Conservation (phyloP, 208 protist genomes). For the Angomonas desouzai region DNA sequence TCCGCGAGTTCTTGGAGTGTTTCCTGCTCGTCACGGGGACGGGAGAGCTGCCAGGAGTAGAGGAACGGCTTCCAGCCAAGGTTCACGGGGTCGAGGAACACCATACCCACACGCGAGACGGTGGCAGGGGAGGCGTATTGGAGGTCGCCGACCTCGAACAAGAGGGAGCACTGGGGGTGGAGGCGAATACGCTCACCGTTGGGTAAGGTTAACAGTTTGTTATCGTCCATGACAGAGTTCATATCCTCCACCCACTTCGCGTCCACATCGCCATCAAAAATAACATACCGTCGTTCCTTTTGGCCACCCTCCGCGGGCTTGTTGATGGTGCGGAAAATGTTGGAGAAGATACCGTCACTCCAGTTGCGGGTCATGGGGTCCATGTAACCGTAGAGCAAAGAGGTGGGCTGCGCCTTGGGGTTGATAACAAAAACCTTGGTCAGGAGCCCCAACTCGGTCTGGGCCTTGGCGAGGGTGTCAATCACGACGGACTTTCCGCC, state of each 20-base stretch:
- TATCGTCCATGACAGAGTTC: slow-evolving; percentile 99
- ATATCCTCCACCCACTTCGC: slow-evolving; percentile 99
- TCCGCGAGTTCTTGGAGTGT: slow-evolving; percentile 89
- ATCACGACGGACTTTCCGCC: slow-evolving; percentile 98
- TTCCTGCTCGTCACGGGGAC: slow-evolving; percentile 88
- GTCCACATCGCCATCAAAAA: slow-evolving; percentile 99
- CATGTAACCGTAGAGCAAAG: slow-evolving; percentile 98
- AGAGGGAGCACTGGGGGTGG: slow-evolving; percentile 90
- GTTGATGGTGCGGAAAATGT: slow-evolving; percentile 98
- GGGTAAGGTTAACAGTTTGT: slow-evolving; percentile 98
- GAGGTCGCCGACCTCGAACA: slow-evolving; percentile 99
- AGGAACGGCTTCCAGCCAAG: slow-evolving; percentile 95
- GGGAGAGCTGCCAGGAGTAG: slow-evolving; percentile 86
- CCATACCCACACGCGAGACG: slow-evolving; percentile 98
- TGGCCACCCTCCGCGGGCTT: slow-evolving; percentile 61
- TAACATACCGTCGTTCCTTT: slow-evolving; percentile 94
- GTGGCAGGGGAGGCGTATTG: slow-evolving; percentile 99
- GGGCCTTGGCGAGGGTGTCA: slow-evolving; percentile 91
- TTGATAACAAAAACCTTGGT: slow-evolving; percentile 97
- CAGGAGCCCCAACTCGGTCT: slow-evolving; percentile 86
- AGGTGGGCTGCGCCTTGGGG: slow-evolving; percentile 97
- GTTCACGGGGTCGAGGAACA: slow-evolving; percentile 98
- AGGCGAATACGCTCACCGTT: slow-evolving; percentile 98
- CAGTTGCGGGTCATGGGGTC: slow-evolving; percentile 98
- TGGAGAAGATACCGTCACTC: slow-evolving; percentile 98